phyloP scores from a whole-genome alignment of 208 protist species.

The Trypanosoma brucei region DNA sequence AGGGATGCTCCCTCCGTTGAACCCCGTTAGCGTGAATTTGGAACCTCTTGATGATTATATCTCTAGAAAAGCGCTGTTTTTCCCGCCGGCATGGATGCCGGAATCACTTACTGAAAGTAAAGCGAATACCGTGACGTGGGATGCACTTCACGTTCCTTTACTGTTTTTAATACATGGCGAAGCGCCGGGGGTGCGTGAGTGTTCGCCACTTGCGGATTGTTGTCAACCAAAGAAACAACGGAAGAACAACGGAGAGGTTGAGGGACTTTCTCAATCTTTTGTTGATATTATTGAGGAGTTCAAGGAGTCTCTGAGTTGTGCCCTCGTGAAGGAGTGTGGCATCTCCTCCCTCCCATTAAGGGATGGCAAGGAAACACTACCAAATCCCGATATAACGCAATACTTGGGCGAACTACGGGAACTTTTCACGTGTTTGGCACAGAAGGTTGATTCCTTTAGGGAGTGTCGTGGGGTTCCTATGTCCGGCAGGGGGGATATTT shows the following conservation, averaged over 20 bases:
- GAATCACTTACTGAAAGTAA: not conserved
- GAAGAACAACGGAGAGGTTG: not conserved
- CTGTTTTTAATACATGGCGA: slow-evolving; percentile 18
- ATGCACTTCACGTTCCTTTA: slow-evolving; percentile 12
- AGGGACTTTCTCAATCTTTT: not conserved
- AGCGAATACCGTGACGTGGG: slow-evolving; percentile 1
- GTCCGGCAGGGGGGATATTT: too few relatives aligned
- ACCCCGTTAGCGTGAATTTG: too few relatives aligned
- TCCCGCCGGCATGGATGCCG: slow-evolving; percentile 3
- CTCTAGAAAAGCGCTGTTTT: not conserved
- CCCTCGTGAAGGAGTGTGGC: not conserved
- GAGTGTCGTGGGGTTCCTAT: too few relatives aligned
- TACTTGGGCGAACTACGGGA: too few relatives aligned
- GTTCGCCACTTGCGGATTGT: not conserved
- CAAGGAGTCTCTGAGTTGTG: not conserved
- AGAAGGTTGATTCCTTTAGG: too few relatives aligned
- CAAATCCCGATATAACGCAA: too few relatives aligned
- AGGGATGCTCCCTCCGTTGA: too few relatives aligned
- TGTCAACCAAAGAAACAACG: not conserved
- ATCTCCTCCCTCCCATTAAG: too few relatives aligned
- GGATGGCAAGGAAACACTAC: too few relatives aligned
- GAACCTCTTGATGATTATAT: not conserved
- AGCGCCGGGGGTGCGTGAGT: not conserved
- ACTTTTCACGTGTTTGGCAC: too few relatives aligned
- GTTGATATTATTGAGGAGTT: not conserved